A percentile compares a stretch with the other conserved stretches of the same genome.
These are phyloP conservation scores for Candida sanyaensis DNA, from an alignment of 1,139 yeast genomes.

Conservation along the genomic window DNA sequence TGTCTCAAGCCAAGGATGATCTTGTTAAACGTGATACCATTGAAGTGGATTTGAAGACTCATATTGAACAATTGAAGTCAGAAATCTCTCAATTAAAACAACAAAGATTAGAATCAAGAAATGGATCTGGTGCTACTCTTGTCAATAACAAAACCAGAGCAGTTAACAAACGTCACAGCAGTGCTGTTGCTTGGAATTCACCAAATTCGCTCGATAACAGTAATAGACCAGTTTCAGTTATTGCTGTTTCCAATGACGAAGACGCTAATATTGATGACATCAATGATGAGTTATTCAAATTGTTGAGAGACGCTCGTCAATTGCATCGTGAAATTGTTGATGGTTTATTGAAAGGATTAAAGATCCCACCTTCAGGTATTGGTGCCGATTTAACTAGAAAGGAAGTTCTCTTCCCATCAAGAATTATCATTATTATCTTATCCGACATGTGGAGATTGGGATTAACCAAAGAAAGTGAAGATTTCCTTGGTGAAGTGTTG, in stretches of 20 bases:
- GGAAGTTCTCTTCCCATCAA: conserved; percentile 95
- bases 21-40: conserved; percentile 65
- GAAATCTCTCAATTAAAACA: conserved; percentile 58
- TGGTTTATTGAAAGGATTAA: conserved; percentile 85
- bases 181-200: conserved; percentile 40
- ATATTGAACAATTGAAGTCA: conserved; percentile 67
- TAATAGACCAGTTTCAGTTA: conserved; percentile 57
- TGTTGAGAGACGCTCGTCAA: conserved; percentile 77
- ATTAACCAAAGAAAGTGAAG: conserved; percentile 87
- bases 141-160: conserved; percentile 32
- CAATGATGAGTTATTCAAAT: conserved; percentile 69
- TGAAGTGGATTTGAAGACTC: conserved; percentile 68
- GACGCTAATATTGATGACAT: conserved; percentile 65
- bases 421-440: conserved; percentile 86
- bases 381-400: conserved; percentile 82
- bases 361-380: conserved; percentile 83
- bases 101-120: conserved; percentile 17
- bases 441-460: conserved; percentile 99
- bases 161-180: conserved; percentile 42
- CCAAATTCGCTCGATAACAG: conserved; percentile 38
- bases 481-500: conserved; percentile 86
- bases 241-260: conserved; percentile 57
- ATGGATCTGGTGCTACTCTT: conserved; percentile 13
- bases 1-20: conserved; percentile 62
- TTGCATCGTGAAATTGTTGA: conserved; percentile 85